These are phyloP conservation scores for Sordariomycetes sp. DNA, from an alignment of 2,329 filamentous ascomycete genomes.

Conservation along the genomic window DNA sequence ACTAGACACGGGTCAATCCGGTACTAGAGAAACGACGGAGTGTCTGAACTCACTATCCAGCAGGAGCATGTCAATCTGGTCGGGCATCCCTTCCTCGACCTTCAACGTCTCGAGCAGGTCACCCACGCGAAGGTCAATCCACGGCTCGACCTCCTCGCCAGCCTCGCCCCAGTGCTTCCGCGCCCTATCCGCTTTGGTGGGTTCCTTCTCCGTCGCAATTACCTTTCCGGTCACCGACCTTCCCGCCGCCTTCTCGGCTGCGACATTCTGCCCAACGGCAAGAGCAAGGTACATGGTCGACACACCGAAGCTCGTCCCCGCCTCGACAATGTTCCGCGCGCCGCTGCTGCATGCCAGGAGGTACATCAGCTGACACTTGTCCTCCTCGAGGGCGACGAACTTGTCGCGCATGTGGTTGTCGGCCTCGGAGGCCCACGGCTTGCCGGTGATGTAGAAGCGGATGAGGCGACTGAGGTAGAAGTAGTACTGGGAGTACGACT, in stretches of 20 bases:
- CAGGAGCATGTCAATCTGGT: conserved; percentile 40
- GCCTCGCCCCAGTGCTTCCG: conserved; percentile 37
- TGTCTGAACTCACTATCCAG: conserved; percentile 38
- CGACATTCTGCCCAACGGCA: conserved; percentile 35
- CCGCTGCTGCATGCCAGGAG: conserved; percentile 32
- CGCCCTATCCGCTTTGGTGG: conserved; percentile 34
- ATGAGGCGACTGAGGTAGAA: conserved; percentile 13
- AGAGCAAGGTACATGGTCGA: conserved; percentile 50
- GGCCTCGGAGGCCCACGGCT: conserved; percentile 1
- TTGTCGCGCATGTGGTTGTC: conserved; percentile 24
- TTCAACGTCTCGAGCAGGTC: conserved; percentile 40
- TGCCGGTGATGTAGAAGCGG: conserved; percentile 17
- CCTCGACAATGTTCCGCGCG: conserved; percentile 41
- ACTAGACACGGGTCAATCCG: neutral
- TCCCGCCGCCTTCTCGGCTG: conserved; percentile 16
- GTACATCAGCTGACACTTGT: conserved; percentile 45
- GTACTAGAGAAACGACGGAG: conserved; percentile 6
- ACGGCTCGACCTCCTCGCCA: conserved; percentile 30
- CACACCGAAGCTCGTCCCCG: conserved; percentile 47
- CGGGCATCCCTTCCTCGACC: conserved; percentile 20
- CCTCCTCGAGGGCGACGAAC: conserved; percentile 44
- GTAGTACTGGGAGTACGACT: conserved; percentile 11
- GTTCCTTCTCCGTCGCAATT: conserved; percentile 48
- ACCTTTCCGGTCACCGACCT: conserved; percentile 17
- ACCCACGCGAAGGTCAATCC: conserved; percentile 43